phyloP scores from a whole-genome alignment of 192 early-diverging fungal genomes.

The Entomortierella lignicola region DNA sequence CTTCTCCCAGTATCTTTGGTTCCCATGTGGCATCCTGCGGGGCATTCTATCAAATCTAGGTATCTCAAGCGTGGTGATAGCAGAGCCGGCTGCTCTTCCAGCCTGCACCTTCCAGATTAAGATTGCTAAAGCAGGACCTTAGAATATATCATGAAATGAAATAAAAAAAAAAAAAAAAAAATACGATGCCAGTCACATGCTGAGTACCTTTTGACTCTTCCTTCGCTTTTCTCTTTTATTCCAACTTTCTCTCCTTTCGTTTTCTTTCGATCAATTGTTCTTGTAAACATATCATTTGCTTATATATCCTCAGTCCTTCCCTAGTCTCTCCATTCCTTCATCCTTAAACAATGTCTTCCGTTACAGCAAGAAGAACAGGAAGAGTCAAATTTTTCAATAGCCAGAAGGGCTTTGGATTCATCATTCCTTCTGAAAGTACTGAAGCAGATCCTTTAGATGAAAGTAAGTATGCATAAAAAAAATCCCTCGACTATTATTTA shows the following conservation, averaged over 20 bases:
- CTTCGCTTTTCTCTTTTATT: background rate
- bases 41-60: conserved; percentile 95
- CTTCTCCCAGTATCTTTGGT: conserved; percentile 81
- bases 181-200: background rate
- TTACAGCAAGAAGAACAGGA: conserved; percentile 60
- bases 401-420: conserved; percentile 91
- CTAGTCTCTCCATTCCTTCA: conserved; percentile 13
- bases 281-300: background rate
- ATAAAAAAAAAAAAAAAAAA: background rate
- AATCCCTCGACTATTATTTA: too few species aligned
- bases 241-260: background rate
- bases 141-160: background rate
- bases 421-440: conserved; percentile 74
- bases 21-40: conserved; percentile 97
- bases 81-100: conserved; percentile 85
- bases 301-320: background rate
- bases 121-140: conserved; percentile 62
- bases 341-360: conserved; percentile 28
- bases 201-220: background rate
- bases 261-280: background rate
- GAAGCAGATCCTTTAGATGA: conserved; percentile 71
- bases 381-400: conserved; percentile 90
- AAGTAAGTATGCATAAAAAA: conserved; percentile 62
- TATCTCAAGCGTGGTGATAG: conserved; percentile 84
- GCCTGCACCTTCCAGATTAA: conserved; percentile 89